Evolutionary conservation across 2,329 filamentous ascomycete genomes (phyloP).

Genomic region (Aspergillus hiratsukae): DNA sequence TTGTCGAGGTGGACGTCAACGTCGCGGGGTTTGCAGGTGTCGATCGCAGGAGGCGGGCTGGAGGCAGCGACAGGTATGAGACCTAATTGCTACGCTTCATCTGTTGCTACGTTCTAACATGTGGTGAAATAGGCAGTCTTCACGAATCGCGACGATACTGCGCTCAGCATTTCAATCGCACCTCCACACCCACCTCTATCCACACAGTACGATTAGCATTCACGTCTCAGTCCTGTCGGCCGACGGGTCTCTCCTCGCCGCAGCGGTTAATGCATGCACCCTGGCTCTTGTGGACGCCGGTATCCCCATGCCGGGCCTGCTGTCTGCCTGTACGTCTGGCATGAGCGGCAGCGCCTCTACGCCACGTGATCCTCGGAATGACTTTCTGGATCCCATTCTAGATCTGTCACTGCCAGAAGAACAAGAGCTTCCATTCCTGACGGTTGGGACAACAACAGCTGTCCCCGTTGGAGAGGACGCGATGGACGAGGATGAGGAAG

Average conservation of each 20-base stretch:
- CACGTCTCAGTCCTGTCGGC: conserved; percentile 82
- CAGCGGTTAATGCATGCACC: conserved; percentile 85
- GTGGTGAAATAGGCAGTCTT: conserved; percentile 57
- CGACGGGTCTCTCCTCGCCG: conserved; percentile 84
- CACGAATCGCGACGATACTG: conserved; percentile 61
- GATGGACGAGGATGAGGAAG: conserved; percentile 41
- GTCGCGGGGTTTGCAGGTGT: conserved; percentile 84
- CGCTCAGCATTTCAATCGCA: conserved; percentile 70
- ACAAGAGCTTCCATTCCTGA: conserved; percentile 82
- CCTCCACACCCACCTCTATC: conserved; percentile 82
- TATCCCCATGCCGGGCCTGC: conserved; percentile 89
- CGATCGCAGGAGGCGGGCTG: conserved; percentile 69
- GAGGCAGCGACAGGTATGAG: conserved; percentile 72
- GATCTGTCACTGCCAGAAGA: conserved; percentile 44
- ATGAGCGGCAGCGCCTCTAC: conserved; percentile 49
- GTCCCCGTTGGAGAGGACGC: conserved; percentile 52
- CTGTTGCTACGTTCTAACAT: background rate
- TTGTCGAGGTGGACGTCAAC: conserved; percentile 75
- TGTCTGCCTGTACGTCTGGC: conserved; percentile 82
- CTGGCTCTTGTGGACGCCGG: conserved; percentile 92
- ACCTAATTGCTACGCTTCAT: background rate
- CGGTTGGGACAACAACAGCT: conserved; percentile 63
- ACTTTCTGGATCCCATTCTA: conserved; percentile 41
- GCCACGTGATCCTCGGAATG: conserved; percentile 36
- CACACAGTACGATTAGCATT: conserved; percentile 77